phyloP scores from a whole-genome alignment of 306 rosid species.

The Dalbergia oliveri region DNA sequence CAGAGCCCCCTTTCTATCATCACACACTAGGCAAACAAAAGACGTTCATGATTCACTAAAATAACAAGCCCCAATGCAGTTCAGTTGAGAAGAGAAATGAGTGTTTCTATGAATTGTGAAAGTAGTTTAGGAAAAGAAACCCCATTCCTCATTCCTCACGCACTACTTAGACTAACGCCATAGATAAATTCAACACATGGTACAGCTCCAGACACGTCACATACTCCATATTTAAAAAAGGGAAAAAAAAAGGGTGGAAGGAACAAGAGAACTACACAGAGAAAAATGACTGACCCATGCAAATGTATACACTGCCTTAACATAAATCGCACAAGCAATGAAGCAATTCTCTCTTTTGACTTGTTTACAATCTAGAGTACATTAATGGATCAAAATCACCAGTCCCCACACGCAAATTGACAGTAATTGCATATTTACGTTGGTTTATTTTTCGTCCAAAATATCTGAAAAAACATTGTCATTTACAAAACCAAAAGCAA shows the following conservation, averaged over 20 bases:
- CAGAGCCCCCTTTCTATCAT: neutral
- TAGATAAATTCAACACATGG: neutral
- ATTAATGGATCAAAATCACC: conserved; percentile 16
- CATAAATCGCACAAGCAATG: neutral
- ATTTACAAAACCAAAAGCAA: too few species aligned
- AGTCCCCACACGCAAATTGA: neutral
- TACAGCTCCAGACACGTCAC: conserved; percentile 1
- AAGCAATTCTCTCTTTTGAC: neutral
- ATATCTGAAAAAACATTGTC: too few species aligned
- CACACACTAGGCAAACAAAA: neutral
- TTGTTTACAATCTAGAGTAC: neutral
- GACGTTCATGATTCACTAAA: neutral
- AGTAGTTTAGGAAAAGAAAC: neutral
- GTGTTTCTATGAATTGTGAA: neutral
- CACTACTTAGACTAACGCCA: neutral
- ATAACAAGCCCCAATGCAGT: conserved; percentile 11
- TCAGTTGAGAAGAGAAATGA: neutral
- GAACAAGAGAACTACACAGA: neutral
- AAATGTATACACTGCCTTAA: neutral
- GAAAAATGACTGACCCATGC: neutral
- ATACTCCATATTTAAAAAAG: neutral
- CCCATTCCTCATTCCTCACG: neutral
- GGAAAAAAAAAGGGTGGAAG: neutral
- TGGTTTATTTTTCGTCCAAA: too few species aligned
- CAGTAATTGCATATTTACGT: too few species aligned